phyloP scores from a whole-genome alignment of 768 basidiomycete species.

The Trametes coccinea region DNA sequence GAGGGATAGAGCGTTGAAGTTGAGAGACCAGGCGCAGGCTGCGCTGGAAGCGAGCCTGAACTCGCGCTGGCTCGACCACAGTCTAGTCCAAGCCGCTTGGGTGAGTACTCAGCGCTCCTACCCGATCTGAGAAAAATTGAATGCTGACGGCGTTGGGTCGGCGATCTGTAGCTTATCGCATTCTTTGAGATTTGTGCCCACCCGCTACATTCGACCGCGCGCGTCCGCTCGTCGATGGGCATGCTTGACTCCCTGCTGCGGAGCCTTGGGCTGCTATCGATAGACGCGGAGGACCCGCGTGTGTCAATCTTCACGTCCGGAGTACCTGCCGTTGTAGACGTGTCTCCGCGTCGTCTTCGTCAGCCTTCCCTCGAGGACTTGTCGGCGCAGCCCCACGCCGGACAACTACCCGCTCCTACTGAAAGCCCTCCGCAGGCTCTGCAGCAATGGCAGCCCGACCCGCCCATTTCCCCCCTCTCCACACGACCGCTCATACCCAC shows the following conservation, averaged over 20 bases:
- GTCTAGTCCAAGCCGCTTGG: conserved; percentile 72
- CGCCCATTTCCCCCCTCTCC: not conserved
- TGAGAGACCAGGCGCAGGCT: conserved; percentile 68
- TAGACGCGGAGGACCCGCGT: conserved; percentile 59
- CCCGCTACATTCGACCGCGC: conserved; percentile 54
- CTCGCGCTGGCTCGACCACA: conserved; percentile 72
- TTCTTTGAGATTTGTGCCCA: conserved; percentile 74
- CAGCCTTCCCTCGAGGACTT: not conserved
- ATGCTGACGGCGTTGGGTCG: not conserved
- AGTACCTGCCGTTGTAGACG: conserved; percentile 16
- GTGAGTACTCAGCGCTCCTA: conserved; percentile 11
- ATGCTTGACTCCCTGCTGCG: conserved; percentile 72
- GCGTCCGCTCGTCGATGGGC: conserved; percentile 56
- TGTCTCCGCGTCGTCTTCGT: not conserved
- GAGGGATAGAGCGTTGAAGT: conserved; percentile 54
- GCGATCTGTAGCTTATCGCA: conserved; percentile 53
- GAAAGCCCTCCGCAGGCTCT: not conserved
- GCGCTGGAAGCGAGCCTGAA: conserved; percentile 71
- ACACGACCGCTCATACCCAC: not conserved
- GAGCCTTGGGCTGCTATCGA: conserved; percentile 41
- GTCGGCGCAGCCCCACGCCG: not conserved
- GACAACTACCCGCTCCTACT: not conserved
- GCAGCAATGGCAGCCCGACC: conserved; percentile 1
- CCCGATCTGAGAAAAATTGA: not conserved
- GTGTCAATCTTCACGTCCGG: conserved; percentile 17